Conservation (phyloP, 176 grass and related monocot genomes). For the Ampelocalamus luodianensis region DNA sequence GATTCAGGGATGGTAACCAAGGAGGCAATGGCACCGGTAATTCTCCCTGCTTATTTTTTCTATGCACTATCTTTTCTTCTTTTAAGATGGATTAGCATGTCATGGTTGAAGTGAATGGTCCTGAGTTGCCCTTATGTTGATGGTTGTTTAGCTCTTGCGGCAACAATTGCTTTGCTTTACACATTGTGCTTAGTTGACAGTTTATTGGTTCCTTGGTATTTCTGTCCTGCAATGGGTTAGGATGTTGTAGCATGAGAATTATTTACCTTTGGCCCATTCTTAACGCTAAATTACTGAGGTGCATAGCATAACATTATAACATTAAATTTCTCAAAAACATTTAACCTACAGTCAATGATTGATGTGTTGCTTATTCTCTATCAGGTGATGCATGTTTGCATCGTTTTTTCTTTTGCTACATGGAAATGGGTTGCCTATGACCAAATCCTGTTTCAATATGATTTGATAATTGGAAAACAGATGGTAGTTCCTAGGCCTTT, state of each 20-base stretch:
- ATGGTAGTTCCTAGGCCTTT: neutral
- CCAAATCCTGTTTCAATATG: slow-evolving; percentile 10
- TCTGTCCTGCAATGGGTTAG: slow-evolving; percentile 1
- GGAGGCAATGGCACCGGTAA: slow-evolving; percentile 69
- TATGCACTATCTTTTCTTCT: slow-evolving; percentile 12
- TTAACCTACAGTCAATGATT: neutral
- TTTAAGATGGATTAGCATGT: slow-evolving; percentile 3
- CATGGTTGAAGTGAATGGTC: slow-evolving; percentile 29
- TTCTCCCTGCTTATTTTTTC: neutral
- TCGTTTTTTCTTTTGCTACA: slow-evolving; percentile 2
- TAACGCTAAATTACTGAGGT: neutral
- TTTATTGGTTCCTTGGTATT: slow-evolving; percentile 25
- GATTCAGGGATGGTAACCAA: slow-evolving; percentile 73
- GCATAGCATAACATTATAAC: neutral
- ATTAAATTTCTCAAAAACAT: slow-evolving; percentile 13
- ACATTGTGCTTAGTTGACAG: slow-evolving; percentile 13
- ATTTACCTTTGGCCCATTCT: neutral
- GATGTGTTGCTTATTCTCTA: slow-evolving; percentile 6
- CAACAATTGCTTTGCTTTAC: slow-evolving; percentile 1
- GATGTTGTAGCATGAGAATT: neutral
- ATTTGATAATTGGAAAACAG: slow-evolving; percentile 5
- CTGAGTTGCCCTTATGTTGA: slow-evolving; percentile 17
- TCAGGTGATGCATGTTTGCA: neutral
- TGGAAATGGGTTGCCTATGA: slow-evolving; percentile 31
- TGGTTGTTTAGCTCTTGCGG: neutral